These are phyloP conservation scores for Ochetophila trinervis DNA, from an alignment of 306 rosid species.

Conservation along the genomic window DNA sequence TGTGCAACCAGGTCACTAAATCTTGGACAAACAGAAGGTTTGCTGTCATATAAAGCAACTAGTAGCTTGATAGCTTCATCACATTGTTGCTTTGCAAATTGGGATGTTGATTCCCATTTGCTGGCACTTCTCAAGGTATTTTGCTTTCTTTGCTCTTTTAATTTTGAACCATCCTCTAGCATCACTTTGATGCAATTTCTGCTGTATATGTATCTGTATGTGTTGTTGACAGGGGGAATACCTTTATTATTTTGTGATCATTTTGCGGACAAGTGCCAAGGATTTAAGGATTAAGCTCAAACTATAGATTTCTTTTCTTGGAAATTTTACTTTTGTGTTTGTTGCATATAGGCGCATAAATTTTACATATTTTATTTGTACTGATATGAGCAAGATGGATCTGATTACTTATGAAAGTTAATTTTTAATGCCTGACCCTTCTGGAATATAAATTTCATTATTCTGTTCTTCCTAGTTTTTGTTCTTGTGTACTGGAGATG, in stretches of 20 bases:
- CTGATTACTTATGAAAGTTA: background rate
- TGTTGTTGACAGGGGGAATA: background rate
- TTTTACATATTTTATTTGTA: too few species aligned
- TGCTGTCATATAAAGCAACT: constrained; percentile 75
- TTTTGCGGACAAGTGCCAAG: background rate
- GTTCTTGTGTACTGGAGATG: background rate
- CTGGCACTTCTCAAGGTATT: constrained; percentile 81
- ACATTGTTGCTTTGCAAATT: constrained; percentile 72
- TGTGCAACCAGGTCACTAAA: constrained; percentile 59
- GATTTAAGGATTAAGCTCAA: background rate
- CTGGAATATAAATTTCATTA: background rate
- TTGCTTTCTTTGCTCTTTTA: constrained; percentile 9
- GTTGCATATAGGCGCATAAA: too few species aligned
- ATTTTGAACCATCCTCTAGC: background rate
- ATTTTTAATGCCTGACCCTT: background rate
- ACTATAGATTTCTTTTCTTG: background rate
- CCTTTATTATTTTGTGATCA: background rate
- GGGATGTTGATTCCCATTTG: constrained; percentile 72
- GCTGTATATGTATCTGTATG: background rate
- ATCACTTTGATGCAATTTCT: constrained; percentile 1
- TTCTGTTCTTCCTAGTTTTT: background rate
- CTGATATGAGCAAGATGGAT: background rate
- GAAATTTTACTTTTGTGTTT: too few species aligned
- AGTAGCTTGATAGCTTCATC: constrained; percentile 67
- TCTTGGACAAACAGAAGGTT: constrained; percentile 73